Conservation (phyloP, 2,329 filamentous ascomycete genomes). For the Penicillium glabrum region DNA sequence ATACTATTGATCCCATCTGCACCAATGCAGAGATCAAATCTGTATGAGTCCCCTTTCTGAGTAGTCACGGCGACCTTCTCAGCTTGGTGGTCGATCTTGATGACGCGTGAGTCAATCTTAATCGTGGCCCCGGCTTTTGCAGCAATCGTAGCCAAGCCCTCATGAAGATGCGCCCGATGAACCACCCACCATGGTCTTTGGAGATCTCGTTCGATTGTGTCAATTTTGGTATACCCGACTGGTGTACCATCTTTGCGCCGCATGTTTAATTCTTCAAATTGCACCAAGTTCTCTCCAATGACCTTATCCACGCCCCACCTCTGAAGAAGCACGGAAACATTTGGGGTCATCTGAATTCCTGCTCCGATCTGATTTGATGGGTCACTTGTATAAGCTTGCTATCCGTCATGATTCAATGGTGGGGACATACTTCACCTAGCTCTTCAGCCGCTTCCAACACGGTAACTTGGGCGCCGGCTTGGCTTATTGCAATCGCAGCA, state of each 20-base stretch:
- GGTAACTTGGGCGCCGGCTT: constrained; percentile 41
- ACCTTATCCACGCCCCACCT: constrained; percentile 42
- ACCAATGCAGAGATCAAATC: constrained; percentile 41
- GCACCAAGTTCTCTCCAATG: constrained; percentile 44
- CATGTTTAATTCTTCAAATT: constrained; percentile 42
- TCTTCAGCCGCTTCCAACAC: constrained; percentile 44
- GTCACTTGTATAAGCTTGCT: neutral
- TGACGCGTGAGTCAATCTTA: constrained; percentile 39
- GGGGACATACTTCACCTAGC: constrained; percentile 39
- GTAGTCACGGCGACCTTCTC: constrained; percentile 32
- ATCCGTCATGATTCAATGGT: neutral
- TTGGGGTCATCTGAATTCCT: constrained; percentile 43
- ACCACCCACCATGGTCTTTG: constrained; percentile 49
- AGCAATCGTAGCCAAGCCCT: constrained; percentile 43
- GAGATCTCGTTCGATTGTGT: constrained; percentile 31
- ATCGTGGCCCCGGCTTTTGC: constrained; percentile 39
- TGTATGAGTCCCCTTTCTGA: constrained; percentile 24
- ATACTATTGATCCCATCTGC: constrained; percentile 46
- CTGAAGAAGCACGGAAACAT: constrained; percentile 41
- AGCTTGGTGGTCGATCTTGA: constrained; percentile 28
- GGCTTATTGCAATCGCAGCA: constrained; percentile 44
- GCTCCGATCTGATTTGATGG: constrained; percentile 30
- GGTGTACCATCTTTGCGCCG: constrained; percentile 40
- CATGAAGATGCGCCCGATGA: constrained; percentile 50
- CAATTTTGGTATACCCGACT: constrained; percentile 39